Base-by-base conservation (phyloP, 208 protist genomes). In the Trypanosoma congolense region DNA sequence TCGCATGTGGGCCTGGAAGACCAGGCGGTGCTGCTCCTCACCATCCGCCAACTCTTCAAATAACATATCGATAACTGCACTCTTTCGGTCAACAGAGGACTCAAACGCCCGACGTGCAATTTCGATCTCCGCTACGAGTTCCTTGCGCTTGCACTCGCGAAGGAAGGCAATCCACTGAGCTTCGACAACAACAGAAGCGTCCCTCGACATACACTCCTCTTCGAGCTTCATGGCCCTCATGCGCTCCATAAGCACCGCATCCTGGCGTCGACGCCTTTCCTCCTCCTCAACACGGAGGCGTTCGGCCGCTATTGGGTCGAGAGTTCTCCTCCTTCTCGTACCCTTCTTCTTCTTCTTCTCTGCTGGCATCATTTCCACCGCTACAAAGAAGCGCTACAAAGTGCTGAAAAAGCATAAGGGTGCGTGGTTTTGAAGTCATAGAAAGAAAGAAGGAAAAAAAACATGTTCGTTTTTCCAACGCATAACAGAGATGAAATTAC, bases 11-110 rank as follows among this genome's bases (percentile, higher is more conserved):
- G 91, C 80, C 2, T 89, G 80, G 45, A 96, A 90, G 0, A 90
- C 85, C 45, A 88, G 79, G 3, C 77, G 64, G 48, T 96, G 95
- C 82, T 98, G 96, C 50, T 97, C 90, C 78, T 98, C 95, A 0
- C 73, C 79, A 40, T 97, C 92, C 8, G 89, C 80, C 9, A 98
- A 60, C 44, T 98, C 90, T 1, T 62, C 38, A 26, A 91, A 83
- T 9, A 98, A 83, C 61, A 91, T 83, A 41, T 88, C 60, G 48
- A 97, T 89, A 6, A 93, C 75, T 6, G 92, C 84, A 48, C 97
- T 90, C 62, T 98, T 97, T 25, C 93, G 72, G 67, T 98, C 96
- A 16, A 98, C 79, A 24, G 85, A 73, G 22, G 80, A 58, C 53
- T 97, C 92, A 55, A 97, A 96, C 12, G 70, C 71, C n/a, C 96